A percentile compares a stretch with the other conserved stretches of the same genome.
Conservation (phyloP, 2,329 filamentous ascomycete genomes). For the Periglandula ipomoeae region DNA sequence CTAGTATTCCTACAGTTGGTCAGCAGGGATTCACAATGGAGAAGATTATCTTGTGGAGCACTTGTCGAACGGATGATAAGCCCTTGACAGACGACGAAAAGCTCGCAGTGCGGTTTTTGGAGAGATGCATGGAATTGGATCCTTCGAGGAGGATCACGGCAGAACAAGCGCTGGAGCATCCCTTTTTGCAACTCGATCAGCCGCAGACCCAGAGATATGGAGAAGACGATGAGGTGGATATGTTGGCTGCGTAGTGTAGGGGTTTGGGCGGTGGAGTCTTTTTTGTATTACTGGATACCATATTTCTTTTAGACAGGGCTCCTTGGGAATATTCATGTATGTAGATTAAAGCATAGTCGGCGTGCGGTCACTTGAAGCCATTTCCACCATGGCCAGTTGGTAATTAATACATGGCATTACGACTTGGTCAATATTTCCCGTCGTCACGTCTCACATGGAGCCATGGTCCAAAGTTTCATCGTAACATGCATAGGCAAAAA, state of each 20-base stretch:
- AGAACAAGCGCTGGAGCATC: conserved; percentile 61
- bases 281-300: background rate
- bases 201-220: conserved; percentile 19
- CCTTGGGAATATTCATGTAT: background rate
- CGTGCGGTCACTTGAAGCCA: background rate
- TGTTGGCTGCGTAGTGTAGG: conserved; percentile 25
- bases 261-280: background rate
- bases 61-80: conserved; percentile 57
- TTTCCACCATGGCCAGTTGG: background rate
- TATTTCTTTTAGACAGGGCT: background rate
- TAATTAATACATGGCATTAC: background rate
- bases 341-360: conserved; percentile 3
- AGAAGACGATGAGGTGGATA: conserved; percentile 48
- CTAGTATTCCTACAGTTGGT: conserved; percentile 83
- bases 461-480: background rate
- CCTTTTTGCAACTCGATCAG: conserved; percentile 46
- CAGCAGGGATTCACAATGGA: conserved; percentile 78
- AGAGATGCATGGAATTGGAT: conserved; percentile 66
- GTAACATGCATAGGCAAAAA: conserved; percentile 21
- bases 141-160: conserved; percentile 66
- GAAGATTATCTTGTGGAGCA: conserved; percentile 94
- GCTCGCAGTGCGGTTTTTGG: conserved; percentile 63
- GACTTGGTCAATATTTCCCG: no score
- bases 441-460: background rate
- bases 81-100: conserved; percentile 58